Evolutionary conservation across 75 land plant species (phyloP), one percentile per base, ranked within the genome.

Genomic region (Cunninghamia lanceolata): DNA sequence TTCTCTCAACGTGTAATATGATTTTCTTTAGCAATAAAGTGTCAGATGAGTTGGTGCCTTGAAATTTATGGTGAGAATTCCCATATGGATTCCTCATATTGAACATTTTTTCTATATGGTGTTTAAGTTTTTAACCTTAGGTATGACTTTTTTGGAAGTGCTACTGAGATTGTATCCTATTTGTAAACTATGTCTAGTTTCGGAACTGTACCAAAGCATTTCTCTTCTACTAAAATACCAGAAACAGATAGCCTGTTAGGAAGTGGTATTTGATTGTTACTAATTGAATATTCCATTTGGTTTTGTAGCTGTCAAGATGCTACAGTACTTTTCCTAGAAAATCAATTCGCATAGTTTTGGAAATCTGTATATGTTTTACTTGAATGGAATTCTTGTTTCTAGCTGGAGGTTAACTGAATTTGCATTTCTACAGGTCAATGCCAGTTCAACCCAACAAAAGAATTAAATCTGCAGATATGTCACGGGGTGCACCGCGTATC

Each of bases 381-480:
- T 30, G 14, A 43, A 7, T 71, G 3, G 9, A 6, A 9, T 39
- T 79, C 43, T 79, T 8, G 0, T 25, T 40, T 43, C 9, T 25
- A 79, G 30, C 30, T n/a, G 43, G 9, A 79, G 46, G n/a, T 79
- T 79, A 14, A 43, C 47, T 79, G 30, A 79, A 43, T 82, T 52
- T 82, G 1, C 54, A 14, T 52, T n/a, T 82, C 39, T 82, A 15
- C 84, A 83, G 84, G 63, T 46, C 59, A 32, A 11, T 83, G 38
- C 47, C 19, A 35, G 63, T 50, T 53, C 63, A 83, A 16, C 40
- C 84, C 34, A 83, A 52, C 54, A 83, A 83, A 35, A 50, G 84
- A 35, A 30, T 83, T 50, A 83, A 83, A 36, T 21, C 84, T 83
- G 1, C 39, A 52, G 63, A 83, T 3, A 52, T 83, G 21, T 83